Percentiles rank a stretch among this genome's conserved stretches.
phyloP scores from a whole-genome alignment of 352 stramenopile genomes.

The Phytophthora rubi region DNA sequence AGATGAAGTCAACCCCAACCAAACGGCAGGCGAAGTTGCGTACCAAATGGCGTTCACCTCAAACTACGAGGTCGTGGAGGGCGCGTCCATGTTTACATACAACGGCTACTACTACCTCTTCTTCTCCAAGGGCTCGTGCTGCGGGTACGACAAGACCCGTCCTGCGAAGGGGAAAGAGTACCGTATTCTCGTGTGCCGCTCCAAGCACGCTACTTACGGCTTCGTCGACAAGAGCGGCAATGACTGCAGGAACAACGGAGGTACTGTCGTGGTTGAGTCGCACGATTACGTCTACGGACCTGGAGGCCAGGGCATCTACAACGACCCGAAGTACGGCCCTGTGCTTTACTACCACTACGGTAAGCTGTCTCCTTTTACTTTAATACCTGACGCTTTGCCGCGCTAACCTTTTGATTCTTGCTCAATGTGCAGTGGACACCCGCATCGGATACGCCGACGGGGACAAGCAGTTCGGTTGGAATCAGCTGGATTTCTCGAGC shows the following conservation, averaged over 20 bases:
- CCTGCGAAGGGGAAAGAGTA: constrained; percentile 55
- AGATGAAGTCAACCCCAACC: constrained; percentile 34
- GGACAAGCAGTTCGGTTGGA: constrained; percentile 53
- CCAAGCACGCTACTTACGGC: constrained; percentile 37
- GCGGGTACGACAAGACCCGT: constrained; percentile 34
- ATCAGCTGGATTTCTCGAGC: constrained; percentile 47
- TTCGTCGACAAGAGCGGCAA: constrained; percentile 48
- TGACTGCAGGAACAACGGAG: constrained; percentile 48
- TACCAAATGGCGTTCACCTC: constrained; percentile 42
- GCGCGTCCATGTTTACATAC: constrained; percentile 45
- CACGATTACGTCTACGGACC: constrained; percentile 44
- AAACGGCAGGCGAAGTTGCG: constrained; percentile 20
- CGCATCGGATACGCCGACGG: constrained; percentile 46
- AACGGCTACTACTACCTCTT: constrained; percentile 57
- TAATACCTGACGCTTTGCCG: too few relatives aligned
- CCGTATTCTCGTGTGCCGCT: constrained; percentile 53
- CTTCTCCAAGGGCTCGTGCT: constrained; percentile 52
- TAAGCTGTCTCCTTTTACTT: constrained; percentile 9
- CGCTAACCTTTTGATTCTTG: too few relatives aligned
- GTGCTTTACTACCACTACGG: constrained; percentile 58
- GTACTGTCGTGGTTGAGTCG: constrained; percentile 50
- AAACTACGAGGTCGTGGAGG: constrained; percentile 48
- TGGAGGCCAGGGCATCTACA: constrained; percentile 49
- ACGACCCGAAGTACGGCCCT: constrained; percentile 43
- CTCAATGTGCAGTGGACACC: constrained; percentile 38